Percentiles rank a stretch among this genome's conserved stretches.
These are phyloP conservation scores for Spergularia marina DNA, from an alignment of 148 eudicot genomes.

Conservation along the genomic window DNA sequence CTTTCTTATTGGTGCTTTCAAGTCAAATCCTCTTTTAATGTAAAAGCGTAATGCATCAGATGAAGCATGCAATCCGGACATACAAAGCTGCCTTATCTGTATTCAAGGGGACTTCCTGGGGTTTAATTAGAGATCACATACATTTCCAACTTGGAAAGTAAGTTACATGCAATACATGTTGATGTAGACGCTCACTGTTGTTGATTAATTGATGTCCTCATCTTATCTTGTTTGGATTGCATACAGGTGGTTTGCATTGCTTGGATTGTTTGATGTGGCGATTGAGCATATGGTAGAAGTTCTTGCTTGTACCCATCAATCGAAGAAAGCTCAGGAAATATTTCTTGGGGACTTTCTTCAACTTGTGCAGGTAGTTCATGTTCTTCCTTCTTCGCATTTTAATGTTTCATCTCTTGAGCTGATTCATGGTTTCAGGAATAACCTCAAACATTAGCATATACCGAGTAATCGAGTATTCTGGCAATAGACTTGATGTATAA, in stretches of 20 bases:
- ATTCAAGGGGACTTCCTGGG: constrained; percentile 82
- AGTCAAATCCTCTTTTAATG: constrained; percentile 5
- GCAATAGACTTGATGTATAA: constrained; percentile 2
- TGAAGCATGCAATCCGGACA: constrained; percentile 88
- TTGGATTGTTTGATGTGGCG: constrained; percentile 83
- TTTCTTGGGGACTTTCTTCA: constrained; percentile 79
- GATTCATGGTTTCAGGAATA: constrained; percentile 8
- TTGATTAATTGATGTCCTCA: not conserved
- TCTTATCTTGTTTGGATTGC: constrained; percentile 7
- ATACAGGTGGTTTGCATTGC: constrained; percentile 87
- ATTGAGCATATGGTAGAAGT: constrained; percentile 78
- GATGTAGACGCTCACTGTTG: not conserved
- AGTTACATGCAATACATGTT: constrained; percentile 28
- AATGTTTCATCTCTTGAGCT: not conserved
- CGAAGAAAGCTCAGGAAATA: constrained; percentile 82
- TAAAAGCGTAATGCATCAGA: constrained; percentile 36
- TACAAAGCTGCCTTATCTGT: constrained; percentile 86
- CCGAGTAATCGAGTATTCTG: not conserved
- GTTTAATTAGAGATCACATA: constrained; percentile 79
- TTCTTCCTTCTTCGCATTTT: not conserved
- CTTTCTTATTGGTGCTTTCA: constrained; percentile 5
- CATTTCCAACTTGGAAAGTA: constrained; percentile 96
- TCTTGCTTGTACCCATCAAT: constrained; percentile 86
- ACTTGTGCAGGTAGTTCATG: constrained; percentile 69
- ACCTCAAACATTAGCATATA: not conserved